Evolutionary conservation across 2,329 filamentous ascomycete species (phyloP).

Genomic region (Pestalotiopsis sp.): DNA sequence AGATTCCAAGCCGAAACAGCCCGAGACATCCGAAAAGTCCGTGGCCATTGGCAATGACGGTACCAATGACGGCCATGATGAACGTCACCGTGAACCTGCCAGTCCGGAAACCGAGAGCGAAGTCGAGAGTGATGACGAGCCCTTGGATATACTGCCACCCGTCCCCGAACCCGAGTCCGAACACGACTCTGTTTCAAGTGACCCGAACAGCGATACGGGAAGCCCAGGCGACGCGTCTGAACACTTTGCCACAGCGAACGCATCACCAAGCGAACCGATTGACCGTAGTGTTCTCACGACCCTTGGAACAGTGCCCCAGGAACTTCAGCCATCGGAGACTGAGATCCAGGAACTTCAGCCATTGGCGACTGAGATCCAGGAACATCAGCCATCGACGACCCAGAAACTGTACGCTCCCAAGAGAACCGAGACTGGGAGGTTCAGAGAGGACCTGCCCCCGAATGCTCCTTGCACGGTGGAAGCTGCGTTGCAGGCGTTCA

Average conservation of each 20-base stretch:
- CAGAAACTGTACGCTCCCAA: neutral
- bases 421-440: neutral
- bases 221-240: conserved; percentile 27
- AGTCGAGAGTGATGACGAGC: conserved; percentile 37
- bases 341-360: too few species aligned
- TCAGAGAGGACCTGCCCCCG: neutral
- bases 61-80: conserved; percentile 9
- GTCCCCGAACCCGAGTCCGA: conserved; percentile 13
- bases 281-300: too few species aligned
- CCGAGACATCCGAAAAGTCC: conserved; percentile 8
- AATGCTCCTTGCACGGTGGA: neutral
- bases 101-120: conserved; percentile 49
- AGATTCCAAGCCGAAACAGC: neutral
- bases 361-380: too few species aligned
- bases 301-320: too few species aligned
- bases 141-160: conserved; percentile 9
- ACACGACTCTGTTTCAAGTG: conserved; percentile 13
- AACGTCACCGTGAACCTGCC: conserved; percentile 15
- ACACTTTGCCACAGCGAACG: conserved; percentile 14
- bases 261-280: neutral
- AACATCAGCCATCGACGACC: too few species aligned
- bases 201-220: conserved; percentile 16
- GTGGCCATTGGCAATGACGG: conserved; percentile 19
- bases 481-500: neutral
- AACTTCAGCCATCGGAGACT: too few species aligned